Evolutionary conservation across 768 basidiomycete genomes (phyloP).

Genomic region (Clitopilus passeckerianus): DNA sequence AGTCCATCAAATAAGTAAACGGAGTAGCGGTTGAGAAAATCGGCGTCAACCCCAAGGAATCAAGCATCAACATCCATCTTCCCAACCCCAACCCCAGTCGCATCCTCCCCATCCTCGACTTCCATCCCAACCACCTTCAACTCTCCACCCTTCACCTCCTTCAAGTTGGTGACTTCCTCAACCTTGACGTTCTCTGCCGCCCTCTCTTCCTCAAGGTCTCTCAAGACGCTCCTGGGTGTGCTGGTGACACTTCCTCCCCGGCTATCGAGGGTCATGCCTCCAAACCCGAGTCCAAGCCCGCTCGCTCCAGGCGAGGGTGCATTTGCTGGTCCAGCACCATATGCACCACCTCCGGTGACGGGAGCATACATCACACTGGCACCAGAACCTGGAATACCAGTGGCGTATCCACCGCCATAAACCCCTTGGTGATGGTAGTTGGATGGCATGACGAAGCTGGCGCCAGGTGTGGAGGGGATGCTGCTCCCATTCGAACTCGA

Average conservation of each 20-base stretch:
- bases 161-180: neutral
- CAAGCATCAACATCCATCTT: conserved; percentile 24
- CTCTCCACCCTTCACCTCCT: conserved; percentile 5
- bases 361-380: neutral
- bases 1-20: neutral
- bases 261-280: neutral
- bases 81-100: conserved; percentile 7
- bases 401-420: neutral
- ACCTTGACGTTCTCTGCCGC: neutral
- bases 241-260: neutral
- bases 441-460: neutral
- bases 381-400: neutral
- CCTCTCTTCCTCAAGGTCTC: neutral
- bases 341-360: neutral
- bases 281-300: neutral
- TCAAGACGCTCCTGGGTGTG: neutral
- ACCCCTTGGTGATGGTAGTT: neutral
- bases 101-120: conserved; percentile 7
- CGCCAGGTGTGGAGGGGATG: neutral
- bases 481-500: neutral
- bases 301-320: neutral
- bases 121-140: conserved; percentile 22
- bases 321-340: neutral
- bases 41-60: neutral
- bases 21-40: neutral